These are phyloP conservation scores for Eutrema yunnanense DNA, from an alignment of 345 rosid species.

Conservation along the genomic window DNA sequence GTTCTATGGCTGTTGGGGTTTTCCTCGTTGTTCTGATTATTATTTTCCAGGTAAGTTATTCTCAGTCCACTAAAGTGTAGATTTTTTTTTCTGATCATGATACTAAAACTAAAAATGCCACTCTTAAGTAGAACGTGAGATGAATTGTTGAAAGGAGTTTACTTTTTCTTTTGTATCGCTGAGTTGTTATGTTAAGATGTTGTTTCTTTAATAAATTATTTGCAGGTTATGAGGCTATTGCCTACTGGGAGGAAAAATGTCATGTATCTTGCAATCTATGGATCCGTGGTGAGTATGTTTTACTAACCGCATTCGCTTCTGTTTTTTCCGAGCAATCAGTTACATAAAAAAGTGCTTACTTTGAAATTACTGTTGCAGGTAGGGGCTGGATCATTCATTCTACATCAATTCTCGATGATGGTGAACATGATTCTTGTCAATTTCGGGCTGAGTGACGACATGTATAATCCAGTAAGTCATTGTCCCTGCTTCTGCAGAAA, in stretches of 20 bases:
- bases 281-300: slow-evolving; percentile 57
- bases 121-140: background rate
- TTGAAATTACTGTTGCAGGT: slow-evolving; percentile 41
- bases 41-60: slow-evolving; percentile 68
- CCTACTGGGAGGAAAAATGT: slow-evolving; percentile 68
- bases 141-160: background rate
- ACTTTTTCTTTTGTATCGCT: background rate
- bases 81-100: background rate
- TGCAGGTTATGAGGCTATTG: slow-evolving; percentile 73
- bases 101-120: background rate
- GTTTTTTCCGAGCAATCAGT: background rate
- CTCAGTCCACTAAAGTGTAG: background rate
- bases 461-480: slow-evolving; percentile 81
- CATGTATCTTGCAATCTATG: slow-evolving; percentile 57
- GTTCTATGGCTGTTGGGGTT: slow-evolving; percentile 88
- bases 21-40: slow-evolving; percentile 71
- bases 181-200: background rate
- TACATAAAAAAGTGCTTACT: slow-evolving; percentile 8
- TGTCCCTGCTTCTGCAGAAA: background rate
- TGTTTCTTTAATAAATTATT: background rate
- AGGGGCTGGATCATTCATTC: slow-evolving; percentile 76
- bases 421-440: slow-evolving; percentile 69
- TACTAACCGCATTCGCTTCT: background rate
- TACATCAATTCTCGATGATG: slow-evolving; percentile 74
- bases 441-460: slow-evolving; percentile 83